Conservation (phyloP, 805 yeast genomes). For the Yamadazyma ubonensis region DNA sequence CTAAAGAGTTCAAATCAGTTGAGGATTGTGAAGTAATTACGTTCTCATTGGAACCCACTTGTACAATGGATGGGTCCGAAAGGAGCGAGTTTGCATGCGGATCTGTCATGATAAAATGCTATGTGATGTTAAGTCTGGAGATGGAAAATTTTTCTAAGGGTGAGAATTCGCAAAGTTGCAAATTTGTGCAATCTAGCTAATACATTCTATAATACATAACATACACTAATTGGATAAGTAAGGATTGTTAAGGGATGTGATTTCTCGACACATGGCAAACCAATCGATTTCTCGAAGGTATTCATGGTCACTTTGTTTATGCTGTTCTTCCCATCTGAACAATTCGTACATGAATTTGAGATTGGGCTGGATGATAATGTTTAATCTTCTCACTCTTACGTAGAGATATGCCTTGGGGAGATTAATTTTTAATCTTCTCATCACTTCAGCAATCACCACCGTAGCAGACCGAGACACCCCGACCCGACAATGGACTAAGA, state of each 20-base stretch:
- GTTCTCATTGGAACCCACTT: slow-evolving; percentile 11
- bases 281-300: slow-evolving; percentile 72
- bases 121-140: not conserved
- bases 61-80: slow-evolving; percentile 33
- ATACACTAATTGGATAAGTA: slow-evolving; percentile 40
- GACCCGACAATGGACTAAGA: slow-evolving; percentile 87
- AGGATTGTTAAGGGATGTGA: slow-evolving; percentile 71
- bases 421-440: slow-evolving; percentile 67
- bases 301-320: slow-evolving; percentile 9
- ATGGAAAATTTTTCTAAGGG: slow-evolving; percentile 12
- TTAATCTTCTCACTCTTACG: slow-evolving; percentile 86
- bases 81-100: slow-evolving; percentile 21
- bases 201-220: slow-evolving; percentile 3
- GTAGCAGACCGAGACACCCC: slow-evolving; percentile 96
- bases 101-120: slow-evolving; percentile 5
- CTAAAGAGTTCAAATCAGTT: slow-evolving; percentile 1
- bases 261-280: slow-evolving; percentile 83
- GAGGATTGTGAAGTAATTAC: not conserved
- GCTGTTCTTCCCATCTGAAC: slow-evolving; percentile 48
- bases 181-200: not conserved
- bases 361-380: slow-evolving; percentile 93
- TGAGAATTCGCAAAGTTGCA: slow-evolving; percentile 3
- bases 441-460: slow-evolving; percentile 92
- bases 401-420: slow-evolving; percentile 79
- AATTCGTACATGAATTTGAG: slow-evolving; percentile 88